Evolutionary conservation across 345 rosid genomes (phyloP), one percentile per base, ranked within the genome.

Genomic region (Eucalyptus tenuipes): DNA sequence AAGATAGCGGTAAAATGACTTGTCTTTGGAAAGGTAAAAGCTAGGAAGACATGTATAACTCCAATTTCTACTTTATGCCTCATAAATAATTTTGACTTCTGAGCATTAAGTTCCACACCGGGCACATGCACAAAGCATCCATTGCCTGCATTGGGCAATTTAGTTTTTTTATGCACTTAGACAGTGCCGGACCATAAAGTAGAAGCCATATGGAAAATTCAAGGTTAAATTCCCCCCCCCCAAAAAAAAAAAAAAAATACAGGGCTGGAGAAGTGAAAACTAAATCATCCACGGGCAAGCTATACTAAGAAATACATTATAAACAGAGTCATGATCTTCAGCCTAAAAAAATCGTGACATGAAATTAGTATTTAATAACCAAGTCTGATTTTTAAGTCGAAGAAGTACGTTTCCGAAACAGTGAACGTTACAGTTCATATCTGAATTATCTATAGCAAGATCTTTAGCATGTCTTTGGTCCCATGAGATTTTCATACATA

Each of bases 401-500:
- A 71, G 81, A 37, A 75, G 11, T 75, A 75, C 45, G 2, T 37
- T 75, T 37, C 82, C 82, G 5, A 75, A 37, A 27, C 8, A 17
- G 87, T 6, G 27, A 52, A 49, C 9, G 2, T 40, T 48, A 49
- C 15, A 49, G 16, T 50, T 49, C 24, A 33, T 86, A 18, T 33
- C 44, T 55, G 29, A 85, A 45, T 59, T 71, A 24, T 50, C 53
- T 27, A 24, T 52, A 53, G 57, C 79, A 42, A 53, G 31, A 90
- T 37, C 47, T 37, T 75, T 75, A 37, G 45, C 47, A 37, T 3
- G 4, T 20, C 82, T 37, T 37, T 75, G 82, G 82, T 37, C 82
- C 20, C 2, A 3, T 10, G 45, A 87, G 86, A 88, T 88, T 44
- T 84, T 31, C 53, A 88, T 87, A 87, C 90, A 90, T 93, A 97